Evolutionary conservation across 176 grass and related monocot species (phyloP).

Genomic region (Oryza glaberrima): DNA sequence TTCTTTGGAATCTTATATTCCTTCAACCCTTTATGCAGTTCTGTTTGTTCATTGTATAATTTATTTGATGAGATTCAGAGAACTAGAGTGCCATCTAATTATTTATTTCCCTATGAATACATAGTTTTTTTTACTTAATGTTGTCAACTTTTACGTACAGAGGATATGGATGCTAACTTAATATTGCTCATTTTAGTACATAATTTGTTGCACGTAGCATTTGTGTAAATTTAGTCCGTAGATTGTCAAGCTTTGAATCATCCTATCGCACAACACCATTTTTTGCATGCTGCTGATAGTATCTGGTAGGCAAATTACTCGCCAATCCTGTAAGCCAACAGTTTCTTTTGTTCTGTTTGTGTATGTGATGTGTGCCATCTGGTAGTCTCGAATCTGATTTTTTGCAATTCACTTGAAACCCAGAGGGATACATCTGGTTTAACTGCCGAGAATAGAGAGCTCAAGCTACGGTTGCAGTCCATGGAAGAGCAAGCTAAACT

Average conservation of each 20-base stretch:
- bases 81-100: background rate
- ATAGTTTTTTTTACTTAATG: background rate
- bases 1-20: background rate
- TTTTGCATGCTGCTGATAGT: conserved; percentile 23
- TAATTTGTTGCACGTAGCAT: background rate
- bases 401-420: conserved; percentile 43
- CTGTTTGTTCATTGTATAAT: background rate
- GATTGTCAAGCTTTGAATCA: conserved; percentile 10
- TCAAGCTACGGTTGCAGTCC: conserved; percentile 87
- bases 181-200: conserved; percentile 1
- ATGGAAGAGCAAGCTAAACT: conserved; percentile 99
- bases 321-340: background rate
- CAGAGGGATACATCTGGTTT: conserved; percentile 93
- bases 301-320: conserved; percentile 15
- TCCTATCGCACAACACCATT: background rate
- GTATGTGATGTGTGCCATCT: conserved; percentile 10
- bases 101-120: background rate
- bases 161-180: background rate
- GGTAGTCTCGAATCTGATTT: conserved; percentile 23
- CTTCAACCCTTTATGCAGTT: background rate
- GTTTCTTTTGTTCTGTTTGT: background rate
- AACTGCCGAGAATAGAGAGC: conserved; percentile 92
- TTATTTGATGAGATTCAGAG: conserved; percentile 10
- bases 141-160: background rate
- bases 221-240: background rate